A percentile compares a stretch with the other conserved stretches of the same genome.
Conservation (phyloP, 129 eudicot species). For the Helianthus tuberosus region DNA sequence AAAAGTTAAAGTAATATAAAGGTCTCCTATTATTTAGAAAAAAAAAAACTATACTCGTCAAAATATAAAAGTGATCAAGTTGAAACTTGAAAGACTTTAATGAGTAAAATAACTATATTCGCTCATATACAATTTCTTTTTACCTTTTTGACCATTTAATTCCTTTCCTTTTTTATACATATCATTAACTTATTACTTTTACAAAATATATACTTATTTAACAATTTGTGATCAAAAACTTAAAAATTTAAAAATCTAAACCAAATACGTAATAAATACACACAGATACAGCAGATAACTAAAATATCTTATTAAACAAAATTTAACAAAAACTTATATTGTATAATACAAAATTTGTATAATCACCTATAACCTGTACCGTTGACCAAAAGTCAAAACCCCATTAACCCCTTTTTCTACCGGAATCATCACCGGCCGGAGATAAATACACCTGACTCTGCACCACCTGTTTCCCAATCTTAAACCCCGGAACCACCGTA, state of each 20-base stretch:
- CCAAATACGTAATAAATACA: neutral
- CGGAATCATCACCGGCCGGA: constrained; percentile 28
- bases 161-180: too few relatives aligned
- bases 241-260: neutral
- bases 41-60: too few relatives aligned
- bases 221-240: too few relatives aligned
- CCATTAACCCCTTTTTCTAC: neutral
- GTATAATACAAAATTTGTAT: neutral
- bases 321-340: neutral
- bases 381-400: neutral
- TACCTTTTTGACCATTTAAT: too few relatives aligned
- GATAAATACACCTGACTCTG: constrained; percentile 76
- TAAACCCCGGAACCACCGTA: constrained; percentile 95
- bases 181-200: too few relatives aligned
- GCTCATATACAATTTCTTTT: too few relatives aligned
- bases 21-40: too few relatives aligned
- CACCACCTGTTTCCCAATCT: constrained; percentile 74
- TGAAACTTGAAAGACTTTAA: too few relatives aligned
- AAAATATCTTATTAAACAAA: neutral
- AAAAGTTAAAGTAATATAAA: too few relatives aligned
- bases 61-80: too few relatives aligned
- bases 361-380: neutral
- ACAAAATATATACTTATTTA: too few relatives aligned
- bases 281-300: neutral
- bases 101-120: too few relatives aligned